Evolutionary conservation across 345 rosid genomes (phyloP), one percentile per base, ranked within the genome.

Genomic region (Citrus trifoliata): DNA sequence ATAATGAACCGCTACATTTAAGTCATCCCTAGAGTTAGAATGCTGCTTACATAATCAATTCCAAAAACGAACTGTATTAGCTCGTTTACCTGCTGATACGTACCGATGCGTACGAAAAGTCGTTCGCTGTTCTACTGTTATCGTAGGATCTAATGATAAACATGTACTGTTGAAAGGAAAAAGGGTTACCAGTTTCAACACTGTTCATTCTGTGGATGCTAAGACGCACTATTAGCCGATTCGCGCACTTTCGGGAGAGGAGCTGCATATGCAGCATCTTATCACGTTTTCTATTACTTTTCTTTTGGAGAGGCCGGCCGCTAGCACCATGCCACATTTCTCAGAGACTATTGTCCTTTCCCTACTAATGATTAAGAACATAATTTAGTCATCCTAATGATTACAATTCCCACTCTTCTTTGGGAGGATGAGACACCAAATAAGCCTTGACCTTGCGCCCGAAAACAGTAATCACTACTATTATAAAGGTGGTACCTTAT

Each of bases 321-420:
- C 14, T 67, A 8, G 30, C 8, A 40, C 19, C 32, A 46, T 27
- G 33, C 32, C 59, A 27, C 59, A 48, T 70, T 18, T 53, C 59
- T 3, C 24, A 18, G 2, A 70, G 56, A 33, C 7, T 42, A 6
- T 7, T 70, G 35, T 16, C 73, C 73, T 25, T 67, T 22, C 55
- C 10, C 16, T 58, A 59, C n/a, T 32, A 62, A 61, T 74, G 77
- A 74, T 74, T 62, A 74, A 59, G 46, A 12, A 51, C 67, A 37
- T 73, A 61, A 62, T 59, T 73, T 74, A 62, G 59, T 74, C 77
- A 18, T 62, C 35, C 28, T 62, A 42, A 62, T 75, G 70, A 75
- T 75, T 63, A 30, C 55, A 64, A 7, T 48, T 67, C 53, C 46
- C n/a, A 74, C 27, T 74, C 53, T 35, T 59, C 46, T 3, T 46